Conservation (phyloP, 805 yeast genomes). For the Spencermartinsiella europaea region DNA sequence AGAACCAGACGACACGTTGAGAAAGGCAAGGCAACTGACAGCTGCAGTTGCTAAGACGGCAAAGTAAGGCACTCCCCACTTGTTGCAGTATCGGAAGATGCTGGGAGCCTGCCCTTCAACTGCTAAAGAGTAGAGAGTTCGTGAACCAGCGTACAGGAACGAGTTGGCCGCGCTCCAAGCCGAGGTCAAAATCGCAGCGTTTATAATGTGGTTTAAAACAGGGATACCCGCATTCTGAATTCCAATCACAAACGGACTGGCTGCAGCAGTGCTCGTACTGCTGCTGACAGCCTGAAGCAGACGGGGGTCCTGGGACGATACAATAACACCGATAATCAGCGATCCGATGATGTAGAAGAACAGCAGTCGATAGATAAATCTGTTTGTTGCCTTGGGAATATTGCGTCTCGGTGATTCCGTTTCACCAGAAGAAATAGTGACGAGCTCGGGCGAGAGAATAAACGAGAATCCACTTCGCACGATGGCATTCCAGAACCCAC, state of each 20-base stretch:
- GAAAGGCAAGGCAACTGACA: conserved; percentile 63
- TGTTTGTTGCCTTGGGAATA: conserved; percentile 68
- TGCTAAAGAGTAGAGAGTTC: conserved; percentile 53
- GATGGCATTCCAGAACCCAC: conserved; percentile 58
- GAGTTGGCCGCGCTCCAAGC: conserved; percentile 57
- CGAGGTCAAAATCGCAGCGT: conserved; percentile 50
- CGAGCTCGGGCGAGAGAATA: conserved; percentile 74
- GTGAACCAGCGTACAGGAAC: conserved; percentile 54
- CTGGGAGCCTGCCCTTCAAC: conserved; percentile 61
- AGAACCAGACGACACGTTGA: conserved; percentile 51
- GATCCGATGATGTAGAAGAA: conserved; percentile 63
- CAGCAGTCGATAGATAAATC: conserved; percentile 68
- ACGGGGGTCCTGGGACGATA: conserved; percentile 60
- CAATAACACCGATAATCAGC: conserved; percentile 65
- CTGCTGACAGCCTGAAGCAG: conserved; percentile 44
- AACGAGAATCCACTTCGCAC: conserved; percentile 70
- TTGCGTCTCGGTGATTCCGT: conserved; percentile 73
- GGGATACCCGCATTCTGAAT: conserved; percentile 51
- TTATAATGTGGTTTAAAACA: conserved; percentile 46
- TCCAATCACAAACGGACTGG: conserved; percentile 56
- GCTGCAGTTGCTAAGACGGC: conserved; percentile 61
- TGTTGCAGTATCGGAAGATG: conserved; percentile 55
- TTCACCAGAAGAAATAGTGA: conserved; percentile 83
- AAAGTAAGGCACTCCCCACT: conserved; percentile 65
- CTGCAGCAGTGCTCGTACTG: conserved; percentile 61